Percentiles rank a stretch among this genome's conserved stretches.
Evolutionary conservation across 345 rosid genomes (phyloP).

Genomic region (Eucalyptus polybractea): DNA sequence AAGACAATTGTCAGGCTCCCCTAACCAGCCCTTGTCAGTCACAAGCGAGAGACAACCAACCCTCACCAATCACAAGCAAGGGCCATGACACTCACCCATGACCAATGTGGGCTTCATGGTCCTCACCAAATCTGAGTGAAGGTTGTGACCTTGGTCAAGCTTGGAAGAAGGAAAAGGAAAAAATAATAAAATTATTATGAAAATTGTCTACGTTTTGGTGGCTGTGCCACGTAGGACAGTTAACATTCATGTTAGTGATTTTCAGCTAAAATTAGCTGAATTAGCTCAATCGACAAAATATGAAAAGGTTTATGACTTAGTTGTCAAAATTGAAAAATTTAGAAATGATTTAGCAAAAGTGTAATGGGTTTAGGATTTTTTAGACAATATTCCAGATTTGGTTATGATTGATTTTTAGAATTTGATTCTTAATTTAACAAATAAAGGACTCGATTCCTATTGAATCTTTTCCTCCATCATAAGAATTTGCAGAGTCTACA

Average conservation of each 20-base stretch:
- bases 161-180: no score
- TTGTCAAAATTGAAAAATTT: no score
- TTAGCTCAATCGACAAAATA: accelerated
- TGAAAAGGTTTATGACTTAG: no score
- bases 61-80: no score
- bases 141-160: accelerated
- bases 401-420: background rate
- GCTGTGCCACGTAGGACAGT: accelerated
- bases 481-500: background rate
- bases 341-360: accelerated
- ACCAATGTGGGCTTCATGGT: accelerated
- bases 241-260: no score
- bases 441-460: background rate
- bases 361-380: background rate
- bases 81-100: no score
- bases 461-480: background rate
- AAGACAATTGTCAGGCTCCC: no score
- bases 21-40: no score
- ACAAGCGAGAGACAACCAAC: no score
- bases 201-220: no score
- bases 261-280: accelerated
- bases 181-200: no score
- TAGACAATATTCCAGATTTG: background rate
- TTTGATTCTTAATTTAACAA: background rate
- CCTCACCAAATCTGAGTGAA: no score